Evolutionary conservation across 2,329 filamentous ascomycete species (phyloP).

Genomic region (Aphanoascus verrucosus): DNA sequence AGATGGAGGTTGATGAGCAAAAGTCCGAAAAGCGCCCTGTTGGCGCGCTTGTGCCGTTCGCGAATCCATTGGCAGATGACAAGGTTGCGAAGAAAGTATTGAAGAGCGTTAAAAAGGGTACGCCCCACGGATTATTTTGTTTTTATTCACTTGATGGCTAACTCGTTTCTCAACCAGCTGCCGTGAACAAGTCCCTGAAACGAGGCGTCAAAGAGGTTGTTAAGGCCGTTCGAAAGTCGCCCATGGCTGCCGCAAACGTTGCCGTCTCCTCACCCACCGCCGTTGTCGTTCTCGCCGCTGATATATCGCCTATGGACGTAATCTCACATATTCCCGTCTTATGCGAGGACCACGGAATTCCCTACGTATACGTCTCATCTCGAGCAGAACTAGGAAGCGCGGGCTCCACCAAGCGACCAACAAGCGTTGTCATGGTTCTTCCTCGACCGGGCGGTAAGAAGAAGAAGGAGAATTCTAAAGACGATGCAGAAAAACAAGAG

Average conservation of each 20-base stretch:
- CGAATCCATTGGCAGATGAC: slow-evolving; percentile 41
- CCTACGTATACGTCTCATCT: slow-evolving; percentile 89
- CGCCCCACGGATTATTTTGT: slow-evolving; percentile 11
- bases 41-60: slow-evolving; percentile 41
- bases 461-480: slow-evolving; percentile 40
- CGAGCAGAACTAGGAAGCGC: slow-evolving; percentile 89
- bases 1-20: slow-evolving; percentile 21
- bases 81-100: slow-evolving; percentile 43
- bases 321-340: slow-evolving; percentile 96
- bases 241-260: slow-evolving; percentile 55
- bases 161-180: slow-evolving; percentile 49
- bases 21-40: slow-evolving; percentile 25
- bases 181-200: slow-evolving; percentile 90
- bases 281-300: slow-evolving; percentile 84
- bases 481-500: slow-evolving; percentile 35
- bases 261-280: slow-evolving; percentile 53
- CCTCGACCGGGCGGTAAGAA: slow-evolving; percentile 42
- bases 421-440: slow-evolving; percentile 81
- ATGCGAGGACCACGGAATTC: slow-evolving; percentile 95
- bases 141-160: slow-evolving; percentile 15
- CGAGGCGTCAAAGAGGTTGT: slow-evolving; percentile 98
- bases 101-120: slow-evolving; percentile 44
- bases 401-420: slow-evolving; percentile 89
- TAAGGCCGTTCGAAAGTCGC: slow-evolving; percentile 91
- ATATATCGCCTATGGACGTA: slow-evolving; percentile 97